Evolutionary conservation across 2,329 filamentous ascomycete genomes (phyloP).

Genomic region (Tolypocladium tundrense): DNA sequence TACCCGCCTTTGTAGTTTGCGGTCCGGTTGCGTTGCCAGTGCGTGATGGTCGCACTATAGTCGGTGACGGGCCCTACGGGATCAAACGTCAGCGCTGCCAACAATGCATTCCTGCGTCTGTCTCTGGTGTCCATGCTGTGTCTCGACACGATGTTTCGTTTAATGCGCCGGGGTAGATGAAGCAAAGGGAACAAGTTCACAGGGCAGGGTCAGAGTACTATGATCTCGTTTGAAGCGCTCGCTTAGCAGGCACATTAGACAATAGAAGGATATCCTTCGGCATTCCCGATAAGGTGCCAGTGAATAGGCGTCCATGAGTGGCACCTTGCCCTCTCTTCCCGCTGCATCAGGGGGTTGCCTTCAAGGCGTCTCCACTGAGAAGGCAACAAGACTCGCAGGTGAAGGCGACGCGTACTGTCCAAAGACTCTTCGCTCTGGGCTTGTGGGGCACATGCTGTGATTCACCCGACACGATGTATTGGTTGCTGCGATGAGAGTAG

Average conservation of each 20-base stretch:
- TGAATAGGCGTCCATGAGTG: neutral
- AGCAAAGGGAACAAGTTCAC: neutral
- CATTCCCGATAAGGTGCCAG: neutral
- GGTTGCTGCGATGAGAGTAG: neutral
- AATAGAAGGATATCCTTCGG: neutral
- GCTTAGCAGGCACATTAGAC: neutral
- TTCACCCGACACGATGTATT: neutral
- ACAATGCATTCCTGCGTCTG: constrained; percentile 2
- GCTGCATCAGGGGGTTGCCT: neutral
- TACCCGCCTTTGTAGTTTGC: constrained; percentile 60
- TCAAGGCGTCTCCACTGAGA: neutral
- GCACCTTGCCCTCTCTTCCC: neutral
- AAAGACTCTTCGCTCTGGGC: neutral
- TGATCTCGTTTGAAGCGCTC: neutral
- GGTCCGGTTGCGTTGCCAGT: constrained; percentile 78
- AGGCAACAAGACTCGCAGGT: neutral
- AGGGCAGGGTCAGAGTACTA: neutral
- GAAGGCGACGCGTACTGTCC: neutral
- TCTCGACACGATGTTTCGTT: neutral
- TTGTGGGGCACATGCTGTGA: neutral
- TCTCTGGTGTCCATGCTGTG: constrained; percentile 2
- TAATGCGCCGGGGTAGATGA: neutral
- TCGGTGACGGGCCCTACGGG: constrained; percentile 75
- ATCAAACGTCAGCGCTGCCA: constrained; percentile 9
- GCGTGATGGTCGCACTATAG: constrained; percentile 79